These are phyloP conservation scores for Xylariaceae sp. DNA, from an alignment of 2,329 filamentous ascomycete species.

Conservation along the genomic window DNA sequence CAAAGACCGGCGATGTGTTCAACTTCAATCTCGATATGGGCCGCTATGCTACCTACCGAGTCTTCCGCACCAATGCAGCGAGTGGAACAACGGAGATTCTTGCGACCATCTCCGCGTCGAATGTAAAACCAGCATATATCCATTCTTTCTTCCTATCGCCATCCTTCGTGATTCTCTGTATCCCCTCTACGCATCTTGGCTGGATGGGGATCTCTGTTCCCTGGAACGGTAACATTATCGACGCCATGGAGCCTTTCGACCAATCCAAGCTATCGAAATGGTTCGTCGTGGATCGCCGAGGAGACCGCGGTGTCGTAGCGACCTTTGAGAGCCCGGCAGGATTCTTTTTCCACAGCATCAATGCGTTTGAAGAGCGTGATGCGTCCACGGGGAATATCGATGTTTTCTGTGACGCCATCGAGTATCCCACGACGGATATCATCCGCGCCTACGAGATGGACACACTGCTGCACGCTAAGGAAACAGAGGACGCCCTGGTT, in stretches of 20 bases:
- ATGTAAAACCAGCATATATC: conserved; percentile 63
- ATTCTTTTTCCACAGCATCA: conserved; percentile 78
- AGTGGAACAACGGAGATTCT: conserved; percentile 67
- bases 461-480: conserved; percentile 53
- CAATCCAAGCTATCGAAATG: conserved; percentile 55
- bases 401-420: conserved; percentile 61
- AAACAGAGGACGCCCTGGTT: conserved; percentile 43
- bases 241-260: conserved; percentile 63
- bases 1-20: conserved; percentile 67
- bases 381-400: conserved; percentile 39
- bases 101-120: conserved; percentile 55
- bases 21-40: conserved; percentile 76
- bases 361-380: conserved; percentile 64
- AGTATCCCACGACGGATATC: conserved; percentile 62
- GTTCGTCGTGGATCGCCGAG: conserved; percentile 68
- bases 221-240: conserved; percentile 63
- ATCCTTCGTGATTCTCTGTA: conserved; percentile 67
- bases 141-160: conserved; percentile 75
- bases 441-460: conserved; percentile 67
- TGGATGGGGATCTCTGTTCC: conserved; percentile 56
- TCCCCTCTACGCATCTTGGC: conserved; percentile 62
- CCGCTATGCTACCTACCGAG: conserved; percentile 54
- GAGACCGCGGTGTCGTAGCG: conserved; percentile 61
- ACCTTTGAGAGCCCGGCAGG: conserved; percentile 63
- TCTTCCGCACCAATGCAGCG: conserved; percentile 61